A percentile compares a stretch with the other conserved stretches of the same genome.
These are phyloP conservation scores for Papiliotrema fonsecae DNA, from an alignment of 1,284 basidiomycete genomes.

Conservation along the genomic window DNA sequence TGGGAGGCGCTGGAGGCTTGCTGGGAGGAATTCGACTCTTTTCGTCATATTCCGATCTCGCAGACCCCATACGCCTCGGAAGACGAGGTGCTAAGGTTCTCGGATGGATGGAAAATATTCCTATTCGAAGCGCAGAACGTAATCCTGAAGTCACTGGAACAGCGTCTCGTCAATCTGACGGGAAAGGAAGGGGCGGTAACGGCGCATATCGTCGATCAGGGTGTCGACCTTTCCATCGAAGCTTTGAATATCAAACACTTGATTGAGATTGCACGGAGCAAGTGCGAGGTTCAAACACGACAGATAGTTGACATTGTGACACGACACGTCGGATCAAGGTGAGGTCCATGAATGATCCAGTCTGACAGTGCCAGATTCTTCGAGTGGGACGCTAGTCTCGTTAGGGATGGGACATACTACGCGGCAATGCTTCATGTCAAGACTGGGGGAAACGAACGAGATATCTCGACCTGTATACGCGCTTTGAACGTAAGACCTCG, in stretches of 20 bases:
- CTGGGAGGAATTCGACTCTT: slow-evolving; percentile 71
- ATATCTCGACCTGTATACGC: slow-evolving; percentile 63
- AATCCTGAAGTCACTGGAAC: slow-evolving; percentile 41
- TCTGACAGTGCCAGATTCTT: slow-evolving; percentile 54
- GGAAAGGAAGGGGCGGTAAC: not conserved
- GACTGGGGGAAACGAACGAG: slow-evolving; percentile 60
- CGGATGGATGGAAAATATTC: slow-evolving; percentile 61
- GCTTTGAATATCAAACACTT: slow-evolving; percentile 42
- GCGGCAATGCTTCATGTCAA: slow-evolving; percentile 64
- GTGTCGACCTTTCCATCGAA: slow-evolving; percentile 1
- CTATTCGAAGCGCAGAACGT: slow-evolving; percentile 45
- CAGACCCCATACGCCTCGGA: slow-evolving; percentile 50
- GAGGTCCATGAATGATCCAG: slow-evolving; percentile 2
- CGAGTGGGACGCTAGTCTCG: slow-evolving; percentile 71
- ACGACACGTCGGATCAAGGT: slow-evolving; percentile 33
- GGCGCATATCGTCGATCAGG: slow-evolving; percentile 19
- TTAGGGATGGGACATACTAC: slow-evolving; percentile 62
- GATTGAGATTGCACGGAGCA: slow-evolving; percentile 56
- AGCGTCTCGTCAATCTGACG: slow-evolving; percentile 23
- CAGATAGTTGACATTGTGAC: slow-evolving; percentile 57
- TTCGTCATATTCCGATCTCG: slow-evolving; percentile 51
- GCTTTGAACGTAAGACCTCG: slow-evolving; percentile 59
- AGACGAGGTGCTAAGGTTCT: slow-evolving; percentile 65
- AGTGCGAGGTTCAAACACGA: slow-evolving; percentile 50
- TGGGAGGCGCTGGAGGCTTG: slow-evolving; percentile 75